Percentiles rank a stretch among this genome's conserved stretches.
phyloP scores from a whole-genome alignment of 1,284 basidiomycete genomes.

The Athelia sp. region DNA sequence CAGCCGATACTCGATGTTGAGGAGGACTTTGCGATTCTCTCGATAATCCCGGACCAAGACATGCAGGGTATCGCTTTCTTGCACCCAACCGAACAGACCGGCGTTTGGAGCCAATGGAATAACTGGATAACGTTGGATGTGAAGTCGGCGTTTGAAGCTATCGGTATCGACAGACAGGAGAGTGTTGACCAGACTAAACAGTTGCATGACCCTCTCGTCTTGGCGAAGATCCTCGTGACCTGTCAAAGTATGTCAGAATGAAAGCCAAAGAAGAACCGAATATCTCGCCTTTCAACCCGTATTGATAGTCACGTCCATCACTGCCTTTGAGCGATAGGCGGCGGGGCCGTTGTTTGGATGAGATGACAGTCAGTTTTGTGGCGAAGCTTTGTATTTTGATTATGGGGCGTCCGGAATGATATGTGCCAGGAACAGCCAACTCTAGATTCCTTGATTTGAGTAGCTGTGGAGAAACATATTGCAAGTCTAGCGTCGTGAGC shows the following conservation, averaged over 20 bases:
- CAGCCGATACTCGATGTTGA: constrained; percentile 97
- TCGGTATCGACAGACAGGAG: constrained; percentile 90
- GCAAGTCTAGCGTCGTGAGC: constrained; percentile 89
- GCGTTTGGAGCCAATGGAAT: constrained; percentile 97
- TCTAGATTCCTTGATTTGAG: constrained; percentile 89
- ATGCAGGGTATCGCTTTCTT: constrained; percentile 97
- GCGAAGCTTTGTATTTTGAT: constrained; percentile 84
- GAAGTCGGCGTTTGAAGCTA: constrained; percentile 94
- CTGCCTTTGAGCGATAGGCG: constrained; percentile 86
- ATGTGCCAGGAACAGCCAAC: constrained; percentile 96
- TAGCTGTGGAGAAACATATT: constrained; percentile 95
- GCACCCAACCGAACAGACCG: constrained; percentile 93
- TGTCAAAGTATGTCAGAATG: constrained; percentile 20
- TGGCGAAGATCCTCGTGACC: constrained; percentile 99
- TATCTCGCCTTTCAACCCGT: constrained; percentile 80
- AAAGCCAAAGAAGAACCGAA: background rate
- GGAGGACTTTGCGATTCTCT: constrained; percentile 90
- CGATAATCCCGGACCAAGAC: constrained; percentile 95
- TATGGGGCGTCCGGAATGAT: constrained; percentile 85
- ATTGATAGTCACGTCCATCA: constrained; percentile 94
- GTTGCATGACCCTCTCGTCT: constrained; percentile 99
- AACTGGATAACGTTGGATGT: constrained; percentile 91
- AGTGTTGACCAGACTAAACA: constrained; percentile 97
- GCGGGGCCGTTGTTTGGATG: constrained; percentile 97
- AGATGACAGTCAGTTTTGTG: constrained; percentile 87